A percentile compares a stretch with the other conserved stretches of the same genome.
These are phyloP conservation scores for Dioscorea zingiberensis DNA, from an alignment of 106 monocot genomes.

Conservation along the genomic window DNA sequence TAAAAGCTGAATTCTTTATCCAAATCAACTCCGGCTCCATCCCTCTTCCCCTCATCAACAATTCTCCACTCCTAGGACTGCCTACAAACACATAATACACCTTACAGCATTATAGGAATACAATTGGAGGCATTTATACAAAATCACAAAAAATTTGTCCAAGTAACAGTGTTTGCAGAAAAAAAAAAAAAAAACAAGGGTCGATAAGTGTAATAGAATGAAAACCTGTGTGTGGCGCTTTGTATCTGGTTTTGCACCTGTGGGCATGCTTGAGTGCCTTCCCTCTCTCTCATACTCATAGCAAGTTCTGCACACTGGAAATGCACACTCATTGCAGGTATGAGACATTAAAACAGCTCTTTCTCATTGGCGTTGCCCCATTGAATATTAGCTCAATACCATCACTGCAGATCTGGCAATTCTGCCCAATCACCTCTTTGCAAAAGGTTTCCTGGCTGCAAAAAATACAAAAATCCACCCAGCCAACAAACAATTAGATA, in stretches of 20 bases:
- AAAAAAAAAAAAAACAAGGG: background rate
- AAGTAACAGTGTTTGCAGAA: too few species aligned
- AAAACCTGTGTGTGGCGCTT: constrained; percentile 79
- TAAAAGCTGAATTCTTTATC: constrained; percentile 53
- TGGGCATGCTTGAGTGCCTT: constrained; percentile 71
- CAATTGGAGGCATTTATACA: too few species aligned
- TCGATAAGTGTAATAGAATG: background rate
- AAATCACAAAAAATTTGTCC: too few species aligned
- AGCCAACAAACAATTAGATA: background rate
- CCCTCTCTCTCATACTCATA: constrained; percentile 79
- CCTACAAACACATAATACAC: constrained; percentile 34
- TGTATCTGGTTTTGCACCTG: constrained; percentile 74
- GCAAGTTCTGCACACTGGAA: constrained; percentile 70
- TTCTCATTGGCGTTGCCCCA: constrained; percentile 10
- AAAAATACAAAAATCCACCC: background rate
- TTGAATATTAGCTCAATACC: constrained; percentile 33
- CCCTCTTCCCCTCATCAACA: constrained; percentile 91
- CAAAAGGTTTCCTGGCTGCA: constrained; percentile 35
- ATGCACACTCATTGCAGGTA: constrained; percentile 84
- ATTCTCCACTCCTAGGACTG: constrained; percentile 62
- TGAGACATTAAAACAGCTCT: constrained; percentile 68
- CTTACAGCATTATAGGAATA: too few species aligned
- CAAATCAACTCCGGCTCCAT: constrained; percentile 63
- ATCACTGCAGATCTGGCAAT: constrained; percentile 69
- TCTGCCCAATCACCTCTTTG: constrained; percentile 27